Evolutionary conservation across 2,329 filamentous ascomycete genomes (phyloP), one percentile per base, ranked within the genome.

Genomic region (Epichloe sylvatica): DNA sequence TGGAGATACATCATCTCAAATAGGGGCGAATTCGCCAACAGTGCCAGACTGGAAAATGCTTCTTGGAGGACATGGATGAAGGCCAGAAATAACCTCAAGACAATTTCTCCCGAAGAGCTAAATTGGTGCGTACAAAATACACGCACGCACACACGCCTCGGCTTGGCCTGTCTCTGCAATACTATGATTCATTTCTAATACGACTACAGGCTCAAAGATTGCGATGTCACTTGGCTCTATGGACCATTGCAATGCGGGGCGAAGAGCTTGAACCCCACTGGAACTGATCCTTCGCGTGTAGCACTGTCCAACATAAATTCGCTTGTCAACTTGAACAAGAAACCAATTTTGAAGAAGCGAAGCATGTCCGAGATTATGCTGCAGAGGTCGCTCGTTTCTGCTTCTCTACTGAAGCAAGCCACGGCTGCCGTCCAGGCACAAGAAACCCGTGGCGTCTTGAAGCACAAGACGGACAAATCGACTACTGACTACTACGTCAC

Each of bases 21-120:
- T 59, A 76, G 84, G 58, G 81, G 80, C 52, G 78, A 86, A 48
- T 94, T 94, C 56, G 81, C 80, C 57, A 91, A 96, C 64, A 79
- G 84, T 36, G 83, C 82, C 35, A 76, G 92, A 46, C 68, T 97
- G 33, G 92, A 97, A 66, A 97, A 98, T 66, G 92, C 92, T 3
- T 95, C 89, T 0, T 98, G 92, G 92, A 78, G 92, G 63, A 92
- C 89, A 1, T 97, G 92, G 92, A 85, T 87, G 63, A 97, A 97
- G 67, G 77, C 85, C 45, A 94, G 94, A 68, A 84, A 94, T 65
- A 80, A 84, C 39, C 73, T 97, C 45, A 83, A 81, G 62, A 97
- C 91, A 0, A 81, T 97, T 21, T 89, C 88, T 7, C 89, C 92
- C 3, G 90, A 96, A 66, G 86, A 84, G 2, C 72, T 98, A 50